phyloP scores from a whole-genome alignment of 1,139 yeast species.

The Arxiozyma slooffiae region DNA sequence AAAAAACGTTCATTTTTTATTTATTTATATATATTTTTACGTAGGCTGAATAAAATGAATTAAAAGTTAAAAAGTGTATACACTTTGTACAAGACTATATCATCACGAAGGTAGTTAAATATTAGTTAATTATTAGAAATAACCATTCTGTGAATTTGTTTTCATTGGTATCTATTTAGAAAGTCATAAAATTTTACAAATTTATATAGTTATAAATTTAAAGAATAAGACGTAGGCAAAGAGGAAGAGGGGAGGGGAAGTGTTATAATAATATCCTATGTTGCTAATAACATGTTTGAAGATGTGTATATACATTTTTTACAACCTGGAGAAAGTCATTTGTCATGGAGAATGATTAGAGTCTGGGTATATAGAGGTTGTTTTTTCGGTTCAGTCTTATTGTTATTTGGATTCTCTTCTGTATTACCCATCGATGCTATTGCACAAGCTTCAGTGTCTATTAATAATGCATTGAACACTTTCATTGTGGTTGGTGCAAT shows the following conservation, averaged over 20 bases:
- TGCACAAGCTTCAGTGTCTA: slow-evolving; percentile 49
- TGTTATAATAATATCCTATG: not conserved
- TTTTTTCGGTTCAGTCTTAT: slow-evolving; percentile 40
- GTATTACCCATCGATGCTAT: slow-evolving; percentile 72
- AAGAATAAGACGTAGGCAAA: not conserved
- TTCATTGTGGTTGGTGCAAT: slow-evolving; percentile 69
- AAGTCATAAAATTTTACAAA: not conserved
- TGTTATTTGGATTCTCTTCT: slow-evolving; percentile 48
- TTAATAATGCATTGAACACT: slow-evolving; percentile 49
- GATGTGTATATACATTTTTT: not conserved
- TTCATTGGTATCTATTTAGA: not conserved
- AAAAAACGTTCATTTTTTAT: too few species aligned
- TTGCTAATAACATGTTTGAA: not conserved
- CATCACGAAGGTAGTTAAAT: too few species aligned
- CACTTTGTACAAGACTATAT: not conserved
- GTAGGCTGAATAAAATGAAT: not conserved
- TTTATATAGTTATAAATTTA: not conserved
- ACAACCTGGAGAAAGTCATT: not conserved
- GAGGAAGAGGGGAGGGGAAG: not conserved
- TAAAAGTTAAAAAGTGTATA: not conserved
- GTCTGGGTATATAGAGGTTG: slow-evolving; percentile 46
- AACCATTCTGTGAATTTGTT: not conserved
- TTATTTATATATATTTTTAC: too few species aligned
- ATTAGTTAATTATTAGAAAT: too few species aligned
- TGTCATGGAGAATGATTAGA: not conserved